Evolutionary conservation across 352 stramenopile species (phyloP), one percentile per base, ranked within the genome.

Genomic region (Plasmopara muralis): DNA sequence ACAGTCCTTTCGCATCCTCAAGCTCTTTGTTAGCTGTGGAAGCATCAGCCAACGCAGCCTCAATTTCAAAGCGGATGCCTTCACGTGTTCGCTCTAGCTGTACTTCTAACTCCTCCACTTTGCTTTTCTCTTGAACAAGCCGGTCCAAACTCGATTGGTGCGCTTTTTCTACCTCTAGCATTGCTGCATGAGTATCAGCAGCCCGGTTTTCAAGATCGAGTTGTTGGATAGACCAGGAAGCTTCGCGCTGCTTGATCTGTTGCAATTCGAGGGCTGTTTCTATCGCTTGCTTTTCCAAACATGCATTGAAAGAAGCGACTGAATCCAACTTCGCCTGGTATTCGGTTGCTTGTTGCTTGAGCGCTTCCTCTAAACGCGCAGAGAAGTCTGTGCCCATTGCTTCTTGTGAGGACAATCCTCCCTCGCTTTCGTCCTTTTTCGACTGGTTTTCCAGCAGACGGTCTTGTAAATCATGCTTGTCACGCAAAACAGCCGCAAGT

Each of bases 401-500:
- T 50, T 66, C 52, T 53, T 61, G 51, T 13, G 37, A 51, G 3
- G 37, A 50, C 2, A 50, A 28, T 18, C 59, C 50, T 5, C 65
- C 50, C 47, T 60, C 59, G 1, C 14, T 51, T 34, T 55, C 47
- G 16, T 74, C 47, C 29, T 69, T 60, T 3, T 47, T 50, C 43
- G 55, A 60, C 49, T 65, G 53, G n/a, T 63, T 63, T 20, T 72
- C 56, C 5, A 67, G 46, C 10, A 77, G 53, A 9, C 68, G 68
- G 48, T 78, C 72, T 57, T 83, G 72, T 15, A 92, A 60, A 6
- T 82, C 74, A 35, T 92, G 79, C 47, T 92, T 92, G 52, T 92
- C 82, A 9, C 64, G 74, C 50, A 92, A 60, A 1, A 88, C 74
- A 34, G 72, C 62, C 5, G 75, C 74, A 6, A 92, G 60, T 48